These are phyloP conservation scores for Monosporascus sp. DNA, from an alignment of 2,329 filamentous ascomycete species.

Conservation along the genomic window DNA sequence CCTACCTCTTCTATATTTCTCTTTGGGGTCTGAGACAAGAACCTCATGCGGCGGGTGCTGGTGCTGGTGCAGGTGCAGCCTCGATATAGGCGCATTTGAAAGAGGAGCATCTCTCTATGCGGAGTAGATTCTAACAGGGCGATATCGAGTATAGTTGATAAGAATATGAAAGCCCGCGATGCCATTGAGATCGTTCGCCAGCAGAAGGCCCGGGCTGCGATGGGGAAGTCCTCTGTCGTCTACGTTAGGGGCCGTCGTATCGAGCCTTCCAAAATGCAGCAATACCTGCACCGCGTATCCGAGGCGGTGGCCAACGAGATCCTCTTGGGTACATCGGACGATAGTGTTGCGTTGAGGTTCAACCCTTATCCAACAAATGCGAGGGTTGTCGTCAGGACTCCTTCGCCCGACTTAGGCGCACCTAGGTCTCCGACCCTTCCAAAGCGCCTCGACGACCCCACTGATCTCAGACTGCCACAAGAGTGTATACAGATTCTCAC, in stretches of 20 bases:
- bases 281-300: constrained; percentile 18
- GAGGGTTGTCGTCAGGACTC: constrained; percentile 21
- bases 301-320: constrained; percentile 23
- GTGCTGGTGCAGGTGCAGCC: background rate
- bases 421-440: constrained; percentile 14
- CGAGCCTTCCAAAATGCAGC: constrained; percentile 22
- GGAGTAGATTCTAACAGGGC: background rate
- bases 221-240: constrained; percentile 21
- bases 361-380: constrained; percentile 2
- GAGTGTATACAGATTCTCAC: constrained; percentile 24
- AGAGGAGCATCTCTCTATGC: background rate
- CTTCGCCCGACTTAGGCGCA: constrained; percentile 14
- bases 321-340: background rate
- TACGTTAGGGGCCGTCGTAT: constrained; percentile 23
- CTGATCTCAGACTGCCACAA: constrained; percentile 17
- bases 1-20: background rate
- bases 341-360: background rate
- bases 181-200: constrained; percentile 26
- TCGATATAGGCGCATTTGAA: background rate
- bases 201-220: constrained; percentile 21
- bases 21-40: background rate
- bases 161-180: constrained; percentile 26
- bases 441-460: constrained; percentile 18
- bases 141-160: constrained; percentile 13
- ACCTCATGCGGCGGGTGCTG: background rate